Evolutionary conservation across 2,329 filamentous ascomycete genomes (phyloP), one percentile per base, ranked within the genome.

Genomic region (Colletotrichum noveboracense): DNA sequence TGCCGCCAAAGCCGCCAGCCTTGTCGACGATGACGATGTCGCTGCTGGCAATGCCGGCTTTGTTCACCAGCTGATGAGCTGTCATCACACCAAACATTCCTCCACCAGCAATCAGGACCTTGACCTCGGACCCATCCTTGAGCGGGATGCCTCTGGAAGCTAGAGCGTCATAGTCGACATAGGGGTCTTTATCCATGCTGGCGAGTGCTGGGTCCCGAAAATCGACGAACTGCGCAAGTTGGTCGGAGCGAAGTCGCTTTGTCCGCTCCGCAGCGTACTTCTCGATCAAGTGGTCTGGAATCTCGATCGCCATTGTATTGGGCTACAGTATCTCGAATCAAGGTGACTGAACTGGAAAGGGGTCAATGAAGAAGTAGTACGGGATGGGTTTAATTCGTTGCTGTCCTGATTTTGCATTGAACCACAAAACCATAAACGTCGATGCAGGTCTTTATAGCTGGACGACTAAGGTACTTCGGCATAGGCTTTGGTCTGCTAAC

Each of bases 1-100:
- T 88, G 8, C 88, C 88, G 3, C 88, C 88, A 24, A 88, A 84
- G 4, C 85, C 87, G 5, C 85, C 86, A 2, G 84, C 86, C 0
- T 79, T 77, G 38, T 89, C 87, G 26, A 86, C 79, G 1, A 88
- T 16, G 34, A 55, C 28, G 13, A 67, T 26, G 26, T 67, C 48
- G 13, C 9, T 4, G 30, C 43, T 24, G n/a, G 4, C 9, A 30
- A 38, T 16, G 18, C 48, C 48, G 3, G 26, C 65, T 8, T 36
- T 48, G 0, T 58, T 28, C 13, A 58, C 26, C 7, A 58, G 13
- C 10, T 58, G 55, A 1, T 58, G 24, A 16, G 55, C 55, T 14
- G 55, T 28, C 13, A 58, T 24, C 7, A 58, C 10, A 6, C 55
- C 55, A 58, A 26, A 28, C 21, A 58, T 58, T 12, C 55, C 55